These are phyloP conservation scores for Fusarium incarnatum DNA, from an alignment of 2,329 filamentous ascomycete species.

Conservation along the genomic window DNA sequence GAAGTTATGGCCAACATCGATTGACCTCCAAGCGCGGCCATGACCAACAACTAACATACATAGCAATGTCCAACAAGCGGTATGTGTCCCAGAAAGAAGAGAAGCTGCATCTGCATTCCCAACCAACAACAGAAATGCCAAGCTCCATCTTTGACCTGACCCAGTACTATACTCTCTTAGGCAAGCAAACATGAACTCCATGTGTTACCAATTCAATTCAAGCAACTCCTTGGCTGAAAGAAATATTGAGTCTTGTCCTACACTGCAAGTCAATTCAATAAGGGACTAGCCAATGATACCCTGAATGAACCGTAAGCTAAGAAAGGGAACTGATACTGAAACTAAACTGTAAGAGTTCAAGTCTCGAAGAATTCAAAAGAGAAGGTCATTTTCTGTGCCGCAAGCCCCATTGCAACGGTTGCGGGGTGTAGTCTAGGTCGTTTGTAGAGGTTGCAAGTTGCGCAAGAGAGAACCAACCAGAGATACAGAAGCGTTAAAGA, in stretches of 20 bases:
- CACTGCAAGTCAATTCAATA: not conserved
- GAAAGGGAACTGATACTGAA: slow-evolving; percentile 14
- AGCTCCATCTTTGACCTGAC: not conserved
- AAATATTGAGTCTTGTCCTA: not conserved
- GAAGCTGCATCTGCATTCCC: not conserved
- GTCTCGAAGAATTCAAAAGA: not conserved
- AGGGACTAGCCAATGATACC: slow-evolving; percentile 17
- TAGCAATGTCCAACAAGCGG: slow-evolving; percentile 9
- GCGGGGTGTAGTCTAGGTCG: not conserved
- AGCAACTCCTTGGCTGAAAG: not conserved
- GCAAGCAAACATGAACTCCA: not conserved
- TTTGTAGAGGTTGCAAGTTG: slow-evolving; percentile 14
- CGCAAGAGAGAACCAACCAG: slow-evolving; percentile 23
- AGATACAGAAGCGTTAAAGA: slow-evolving; percentile 26
- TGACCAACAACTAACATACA: slow-evolving; percentile 14
- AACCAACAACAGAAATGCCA: slow-evolving; percentile 10
- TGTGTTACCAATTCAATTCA: not conserved
- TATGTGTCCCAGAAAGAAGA: not conserved
- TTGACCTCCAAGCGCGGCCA: slow-evolving; percentile 9
- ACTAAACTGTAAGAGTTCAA: slow-evolving; percentile 13
- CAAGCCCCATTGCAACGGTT: slow-evolving; percentile 23
- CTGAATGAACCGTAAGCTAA: slow-evolving; percentile 3
- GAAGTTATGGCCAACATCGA: not conserved
- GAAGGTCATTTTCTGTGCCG: slow-evolving; percentile 27
- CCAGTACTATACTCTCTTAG: not conserved